Evolutionary conservation across 108 stramenopile genomes (phyloP).

Genomic region (Asterionellopsis glacialis): DNA sequence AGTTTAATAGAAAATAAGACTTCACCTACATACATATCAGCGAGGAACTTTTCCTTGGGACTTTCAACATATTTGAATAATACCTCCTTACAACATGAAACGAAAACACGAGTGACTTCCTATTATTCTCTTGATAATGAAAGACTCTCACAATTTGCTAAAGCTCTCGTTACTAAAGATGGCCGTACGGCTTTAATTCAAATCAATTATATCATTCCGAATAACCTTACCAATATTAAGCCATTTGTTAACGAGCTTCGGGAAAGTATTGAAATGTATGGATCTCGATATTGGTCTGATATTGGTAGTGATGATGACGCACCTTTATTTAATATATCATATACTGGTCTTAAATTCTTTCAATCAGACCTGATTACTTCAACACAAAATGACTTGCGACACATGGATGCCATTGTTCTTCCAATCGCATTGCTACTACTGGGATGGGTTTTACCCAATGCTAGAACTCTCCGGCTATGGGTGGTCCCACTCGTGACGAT

Average conservation of each 20-base stretch:
- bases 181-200: not conserved
- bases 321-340: not conserved
- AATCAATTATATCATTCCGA: not conserved
- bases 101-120: constrained; percentile 3
- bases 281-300: not conserved
- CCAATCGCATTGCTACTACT: constrained; percentile 27
- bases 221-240: not conserved
- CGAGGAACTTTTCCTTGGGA: not conserved
- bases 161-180: not conserved
- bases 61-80: not conserved
- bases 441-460: constrained; percentile 1
- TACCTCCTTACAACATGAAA: not conserved
- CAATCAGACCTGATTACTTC: constrained; percentile 5
- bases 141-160: not conserved
- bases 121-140: constrained; percentile 3
- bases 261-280: not conserved
- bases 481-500: constrained; percentile 18
- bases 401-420: constrained; percentile 18
- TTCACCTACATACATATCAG: not conserved
- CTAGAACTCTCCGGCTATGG: constrained; percentile 5
- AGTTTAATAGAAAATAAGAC: not conserved
- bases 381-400: constrained; percentile 7
- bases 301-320: not conserved
- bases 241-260: not conserved
- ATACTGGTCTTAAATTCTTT: constrained; percentile 19